phyloP scores from a whole-genome alignment of 495 filamentous ascomycete species.

The Daldinia bambusicola region DNA sequence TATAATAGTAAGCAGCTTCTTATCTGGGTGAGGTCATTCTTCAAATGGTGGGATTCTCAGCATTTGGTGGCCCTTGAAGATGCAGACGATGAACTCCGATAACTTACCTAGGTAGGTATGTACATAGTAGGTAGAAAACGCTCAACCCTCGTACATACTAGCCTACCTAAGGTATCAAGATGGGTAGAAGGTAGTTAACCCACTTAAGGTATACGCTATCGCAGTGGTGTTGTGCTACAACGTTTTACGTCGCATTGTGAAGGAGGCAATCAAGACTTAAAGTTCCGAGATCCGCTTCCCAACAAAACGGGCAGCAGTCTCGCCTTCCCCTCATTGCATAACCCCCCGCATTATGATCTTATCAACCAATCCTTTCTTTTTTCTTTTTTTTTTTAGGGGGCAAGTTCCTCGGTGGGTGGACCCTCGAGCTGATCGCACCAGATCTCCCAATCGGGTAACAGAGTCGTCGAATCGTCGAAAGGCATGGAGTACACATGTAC shows the following conservation, averaged over 20 bases:
- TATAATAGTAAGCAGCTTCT: slow-evolving; percentile 34
- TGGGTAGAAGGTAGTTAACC: too few relatives aligned
- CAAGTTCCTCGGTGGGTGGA: slow-evolving; percentile 1
- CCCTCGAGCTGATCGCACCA: neutral
- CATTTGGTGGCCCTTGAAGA: neutral
- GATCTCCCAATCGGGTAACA: slow-evolving; percentile 3
- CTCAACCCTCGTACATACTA: neutral
- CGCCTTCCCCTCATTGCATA: slow-evolving; percentile 18
- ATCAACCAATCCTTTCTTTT: slow-evolving; percentile 5
- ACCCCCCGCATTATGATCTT: slow-evolving; percentile 23
- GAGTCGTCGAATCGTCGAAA: too few relatives aligned
- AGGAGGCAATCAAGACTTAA: slow-evolving; percentile 18
- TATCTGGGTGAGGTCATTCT: slow-evolving; percentile 18
- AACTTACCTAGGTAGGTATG: too few relatives aligned
- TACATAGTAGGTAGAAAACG: neutral
- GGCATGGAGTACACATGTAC: too few relatives aligned
- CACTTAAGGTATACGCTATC: too few relatives aligned
- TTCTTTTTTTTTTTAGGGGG: slow-evolving; percentile 5
- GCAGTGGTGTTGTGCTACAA: neutral
- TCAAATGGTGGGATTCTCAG: slow-evolving; percentile 25
- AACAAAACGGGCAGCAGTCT: slow-evolving; percentile 35
- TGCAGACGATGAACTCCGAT: slow-evolving; percentile 4
- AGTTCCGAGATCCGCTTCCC: slow-evolving; percentile 40
- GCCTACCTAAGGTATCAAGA: neutral
- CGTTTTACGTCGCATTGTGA: slow-evolving; percentile 2